These are phyloP conservation scores for Durotheca rogersii DNA, from an alignment of 495 filamentous ascomycete genomes.

Conservation along the genomic window DNA sequence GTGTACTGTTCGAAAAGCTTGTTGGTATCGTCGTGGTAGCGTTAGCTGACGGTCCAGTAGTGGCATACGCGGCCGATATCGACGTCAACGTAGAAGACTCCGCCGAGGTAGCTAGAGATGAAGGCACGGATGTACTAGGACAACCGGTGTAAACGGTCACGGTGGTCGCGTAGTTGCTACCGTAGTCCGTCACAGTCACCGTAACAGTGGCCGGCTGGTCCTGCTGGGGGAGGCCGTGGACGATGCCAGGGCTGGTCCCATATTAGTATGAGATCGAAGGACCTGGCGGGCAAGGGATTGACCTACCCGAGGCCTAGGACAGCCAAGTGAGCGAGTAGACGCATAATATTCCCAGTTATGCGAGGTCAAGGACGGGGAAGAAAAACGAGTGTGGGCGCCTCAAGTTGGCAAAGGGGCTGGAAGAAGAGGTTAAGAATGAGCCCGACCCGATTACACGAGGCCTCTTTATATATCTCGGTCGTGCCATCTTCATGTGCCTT, in stretches of 20 bases:
- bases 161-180: slow-evolving; percentile 26
- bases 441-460: neutral
- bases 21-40: too few relatives aligned
- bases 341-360: slow-evolving; percentile 22
- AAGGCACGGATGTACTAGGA: slow-evolving; percentile 14
- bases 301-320: slow-evolving; percentile 34
- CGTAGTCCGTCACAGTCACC: slow-evolving; percentile 30
- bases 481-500: neutral
- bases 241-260: slow-evolving; percentile 14
- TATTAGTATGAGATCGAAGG: slow-evolving; percentile 13
- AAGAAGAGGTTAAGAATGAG: neutral
- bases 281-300: neutral
- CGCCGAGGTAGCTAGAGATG: neutral
- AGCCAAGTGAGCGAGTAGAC: slow-evolving; percentile 21
- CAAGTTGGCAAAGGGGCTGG: slow-evolving; percentile 5
- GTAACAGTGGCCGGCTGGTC: slow-evolving; percentile 25
- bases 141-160: slow-evolving; percentile 31
- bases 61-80: too few relatives aligned
- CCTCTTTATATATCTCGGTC: slow-evolving; percentile 25
- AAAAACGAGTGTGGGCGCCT: slow-evolving; percentile 30
- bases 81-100: too few relatives aligned
- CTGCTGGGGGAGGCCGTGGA: slow-evolving; percentile 22
- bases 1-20: too few relatives aligned
- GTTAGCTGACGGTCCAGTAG: too few relatives aligned
- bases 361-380: neutral